Evolutionary conservation across 805 yeast species (phyloP).

Genomic region (Candida suzukii): DNA sequence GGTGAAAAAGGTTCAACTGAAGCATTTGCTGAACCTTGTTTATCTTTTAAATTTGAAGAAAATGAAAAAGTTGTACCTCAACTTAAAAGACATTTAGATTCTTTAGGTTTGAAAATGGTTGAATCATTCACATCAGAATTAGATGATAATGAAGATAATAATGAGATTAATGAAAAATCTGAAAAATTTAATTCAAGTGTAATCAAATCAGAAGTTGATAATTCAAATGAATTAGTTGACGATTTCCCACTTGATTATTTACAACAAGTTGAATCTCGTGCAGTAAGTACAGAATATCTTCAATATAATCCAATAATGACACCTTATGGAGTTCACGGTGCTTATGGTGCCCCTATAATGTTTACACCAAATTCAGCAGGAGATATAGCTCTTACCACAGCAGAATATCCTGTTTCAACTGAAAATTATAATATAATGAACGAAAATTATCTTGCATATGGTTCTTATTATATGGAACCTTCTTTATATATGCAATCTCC

Average conservation of each 20-base stretch:
- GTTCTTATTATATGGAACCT: slow-evolving; percentile 17
- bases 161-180: background rate
- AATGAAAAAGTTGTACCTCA: slow-evolving; percentile 47
- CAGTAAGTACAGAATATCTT: slow-evolving; percentile 22
- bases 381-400: slow-evolving; percentile 6
- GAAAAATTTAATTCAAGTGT: background rate
- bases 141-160: background rate
- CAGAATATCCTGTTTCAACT: slow-evolving; percentile 22
- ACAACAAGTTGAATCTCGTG: slow-evolving; percentile 26
- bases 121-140: slow-evolving; percentile 1
- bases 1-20: slow-evolving; percentile 64
- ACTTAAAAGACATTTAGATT: slow-evolving; percentile 24
- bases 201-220: background rate
- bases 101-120: slow-evolving; percentile 7
- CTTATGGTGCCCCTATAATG: slow-evolving; percentile 14
- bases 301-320: background rate
- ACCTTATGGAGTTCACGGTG: slow-evolving; percentile 3
- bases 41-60: slow-evolving; percentile 64
- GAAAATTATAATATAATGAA: background rate
- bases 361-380: slow-evolving; percentile 5
- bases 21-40: slow-evolving; percentile 71
- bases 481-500: slow-evolving; percentile 20
- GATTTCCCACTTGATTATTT: slow-evolving; percentile 71
- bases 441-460: slow-evolving; percentile 13
- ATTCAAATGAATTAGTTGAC: slow-evolving; percentile 29